A percentile compares a stretch with the other conserved stretches of the same genome.
These are phyloP conservation scores for Candida nanaspora DNA, from an alignment of 805 yeast genomes.

Conservation along the genomic window DNA sequence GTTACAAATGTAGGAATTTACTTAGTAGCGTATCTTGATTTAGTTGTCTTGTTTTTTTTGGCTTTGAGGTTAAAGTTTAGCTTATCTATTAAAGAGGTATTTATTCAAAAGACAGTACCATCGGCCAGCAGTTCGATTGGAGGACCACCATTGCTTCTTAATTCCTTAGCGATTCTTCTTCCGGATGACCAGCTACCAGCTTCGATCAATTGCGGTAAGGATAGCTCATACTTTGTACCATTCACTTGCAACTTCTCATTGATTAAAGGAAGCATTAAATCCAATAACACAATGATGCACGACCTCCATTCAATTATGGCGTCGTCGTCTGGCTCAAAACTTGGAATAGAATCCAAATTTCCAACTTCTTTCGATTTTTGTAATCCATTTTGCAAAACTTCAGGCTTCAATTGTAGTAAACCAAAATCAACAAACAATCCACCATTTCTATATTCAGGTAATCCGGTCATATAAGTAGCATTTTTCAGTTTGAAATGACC, in stretches of 20 bases:
- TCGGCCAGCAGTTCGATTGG: slow-evolving; percentile 58
- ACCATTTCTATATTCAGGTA: slow-evolving; percentile 60
- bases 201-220: slow-evolving; percentile 53
- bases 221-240: slow-evolving; percentile 25
- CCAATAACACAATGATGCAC: slow-evolving; percentile 49
- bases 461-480: slow-evolving; percentile 41
- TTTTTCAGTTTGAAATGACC: slow-evolving; percentile 35
- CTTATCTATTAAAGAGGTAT: too few species aligned
- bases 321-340: slow-evolving; percentile 47
- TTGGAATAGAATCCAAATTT: too few species aligned
- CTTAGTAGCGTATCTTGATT: too few species aligned
- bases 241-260: slow-evolving; percentile 35
- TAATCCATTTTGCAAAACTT: slow-evolving; percentile 30
- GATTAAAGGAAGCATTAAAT: slow-evolving; percentile 42
- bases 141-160: slow-evolving; percentile 51
- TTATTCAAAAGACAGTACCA: slow-evolving; percentile 61
- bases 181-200: slow-evolving; percentile 70
- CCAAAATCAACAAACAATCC: slow-evolving; percentile 55
- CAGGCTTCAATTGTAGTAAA: slow-evolving; percentile 40
- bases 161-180: slow-evolving; percentile 45
- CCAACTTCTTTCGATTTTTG: slow-evolving; percentile 24
- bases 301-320: slow-evolving; percentile 66
- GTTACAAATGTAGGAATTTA: too few species aligned
- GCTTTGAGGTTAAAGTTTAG: too few species aligned
- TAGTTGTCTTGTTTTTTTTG: too few species aligned